phyloP scores from a whole-genome alignment of 2,329 filamentous ascomycete species.

The Xylaria hypoxylon region DNA sequence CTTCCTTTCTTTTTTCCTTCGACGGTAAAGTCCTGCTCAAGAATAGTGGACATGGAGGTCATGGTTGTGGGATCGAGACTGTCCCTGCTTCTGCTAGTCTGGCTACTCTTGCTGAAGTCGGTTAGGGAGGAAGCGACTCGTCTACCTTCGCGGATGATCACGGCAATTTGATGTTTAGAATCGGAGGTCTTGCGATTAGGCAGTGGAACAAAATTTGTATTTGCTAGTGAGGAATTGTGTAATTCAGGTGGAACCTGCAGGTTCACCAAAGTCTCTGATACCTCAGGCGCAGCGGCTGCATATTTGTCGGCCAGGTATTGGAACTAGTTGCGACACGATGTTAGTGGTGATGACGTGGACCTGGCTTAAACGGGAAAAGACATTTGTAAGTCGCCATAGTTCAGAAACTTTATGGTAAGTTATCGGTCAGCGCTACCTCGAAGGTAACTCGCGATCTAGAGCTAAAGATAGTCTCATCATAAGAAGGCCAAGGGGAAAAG shows the following conservation, averaged over 20 bases:
- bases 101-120: slow-evolving; percentile 64
- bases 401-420: slow-evolving; percentile 58
- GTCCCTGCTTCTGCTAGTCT: slow-evolving; percentile 63
- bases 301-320: slow-evolving; percentile 75
- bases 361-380: slow-evolving; percentile 21
- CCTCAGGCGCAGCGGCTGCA: slow-evolving; percentile 72
- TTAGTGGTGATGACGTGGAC: slow-evolving; percentile 28
- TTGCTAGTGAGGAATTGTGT: slow-evolving; percentile 60
- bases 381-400: slow-evolving; percentile 36
- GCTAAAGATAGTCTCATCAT: slow-evolving; percentile 71
- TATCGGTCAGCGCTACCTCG: slow-evolving; percentile 71
- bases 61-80: slow-evolving; percentile 59
- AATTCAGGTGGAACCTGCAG: slow-evolving; percentile 71
- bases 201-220: slow-evolving; percentile 64
- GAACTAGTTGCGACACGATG: slow-evolving; percentile 60
- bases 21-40: slow-evolving; percentile 93
- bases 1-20: slow-evolving; percentile 80
- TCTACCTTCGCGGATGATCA: slow-evolving; percentile 73
- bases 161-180: slow-evolving; percentile 68
- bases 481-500: slow-evolving; percentile 42
- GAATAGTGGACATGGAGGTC: slow-evolving; percentile 71
- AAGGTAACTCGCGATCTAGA: slow-evolving; percentile 82
- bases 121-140: slow-evolving; percentile 64
- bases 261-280: slow-evolving; percentile 74
- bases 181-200: slow-evolving; percentile 61